Base-by-base conservation (phyloP, 2,329 filamentous ascomycete species). In the Neofusicoccum sp. region DNA sequence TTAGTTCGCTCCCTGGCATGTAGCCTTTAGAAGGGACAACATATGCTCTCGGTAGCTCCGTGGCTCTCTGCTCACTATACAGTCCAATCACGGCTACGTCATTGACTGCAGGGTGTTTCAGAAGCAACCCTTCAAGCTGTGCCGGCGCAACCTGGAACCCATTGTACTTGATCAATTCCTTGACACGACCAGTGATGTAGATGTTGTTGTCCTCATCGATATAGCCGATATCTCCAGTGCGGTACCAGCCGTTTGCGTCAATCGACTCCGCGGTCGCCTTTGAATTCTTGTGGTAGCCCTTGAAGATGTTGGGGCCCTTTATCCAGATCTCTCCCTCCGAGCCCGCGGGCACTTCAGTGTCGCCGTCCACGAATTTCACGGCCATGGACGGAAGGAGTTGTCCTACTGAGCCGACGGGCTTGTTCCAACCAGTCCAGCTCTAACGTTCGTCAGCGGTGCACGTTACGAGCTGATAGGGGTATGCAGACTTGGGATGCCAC, bases 231-330 rank as follows among this genome's bases (percentile, higher is more conserved):
- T 99, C 95, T 61, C 95, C 95, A 0, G 93, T 97, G 75, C 91
- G 90, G 85, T 99, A 98, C 94, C 95, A 99, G 66, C 95, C 95
- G 67, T 97, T 93, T 34, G 89, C 81, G 6, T 94, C 92, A 50
- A 98, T 86, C 0, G 88, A 86, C 36, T 89, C 87, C 3, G 78
- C 79, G 4, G 89, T 90, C 3, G 87, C 85, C 64, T 87, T 83
- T 0, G 85, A 82, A 61, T 89, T 88, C 69, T 90, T 90, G 69
- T 87, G 82, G 71, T 92, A 94, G 0, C 89, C 91, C 66, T 83
- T 78, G 76, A 91, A 91, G 12, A 92, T 78, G 66, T 93, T 92
- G 1, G 90, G 90, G 0, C 91, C 91, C 56, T 86, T 86, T 47
- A 92, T 78, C 79, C 89, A 88, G 3, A 78, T 72, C 56, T 81